Base-by-base conservation (phyloP, 768 basidiomycete species). In the Trametes cinnabarina region DNA sequence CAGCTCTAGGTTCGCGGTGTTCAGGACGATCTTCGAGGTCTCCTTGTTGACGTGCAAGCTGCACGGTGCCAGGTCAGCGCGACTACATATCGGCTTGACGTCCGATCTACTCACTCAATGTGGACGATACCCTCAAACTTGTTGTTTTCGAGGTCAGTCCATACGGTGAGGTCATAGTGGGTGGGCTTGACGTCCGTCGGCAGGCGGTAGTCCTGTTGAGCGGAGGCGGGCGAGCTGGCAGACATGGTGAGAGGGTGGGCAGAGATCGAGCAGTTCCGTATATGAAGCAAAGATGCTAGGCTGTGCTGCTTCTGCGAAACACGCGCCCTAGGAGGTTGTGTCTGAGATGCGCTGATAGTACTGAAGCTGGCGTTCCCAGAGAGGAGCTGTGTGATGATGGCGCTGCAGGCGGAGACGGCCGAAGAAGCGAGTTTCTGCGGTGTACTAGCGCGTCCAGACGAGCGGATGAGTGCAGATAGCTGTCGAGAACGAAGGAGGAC, bases 91-190 rank as follows among this genome's bases (percentile, higher is more conserved):
- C 22, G 22, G 14, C 15, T 22, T 4, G 2, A 8, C 15, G 14
- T 26, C 3, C 3, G 3, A 14, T 25, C 6, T 22, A 74, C 83
- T 51, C 59, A 84, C 91, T 82, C 77, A 67, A 90, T 83, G 63
- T 83, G 84, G 47, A 87, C 90, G 37, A 85, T 78, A 41, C 96
- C 96, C 41, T 83, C 76, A 70, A 94, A 98, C 10, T 74, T 80
- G 58, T 85, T 79, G n/a, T 78, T 79, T 55, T 87, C 80, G 51
- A 98, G 82, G 73, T 98, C 92, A 3, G 92, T 94, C 66, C 82
- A 84, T 68, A 94, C 74, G 44, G 83, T 84, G 48, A 94, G 68
- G 63, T 90, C 87, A 71, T 94, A 95, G 69, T 94, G 90, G 7
- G 72, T 79, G 12, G 91, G 86, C 65, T 79, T 83, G 52, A 89